phyloP scores from a whole-genome alignment of 1,284 basidiomycete genomes.

The Porodaedalea pini region DNA sequence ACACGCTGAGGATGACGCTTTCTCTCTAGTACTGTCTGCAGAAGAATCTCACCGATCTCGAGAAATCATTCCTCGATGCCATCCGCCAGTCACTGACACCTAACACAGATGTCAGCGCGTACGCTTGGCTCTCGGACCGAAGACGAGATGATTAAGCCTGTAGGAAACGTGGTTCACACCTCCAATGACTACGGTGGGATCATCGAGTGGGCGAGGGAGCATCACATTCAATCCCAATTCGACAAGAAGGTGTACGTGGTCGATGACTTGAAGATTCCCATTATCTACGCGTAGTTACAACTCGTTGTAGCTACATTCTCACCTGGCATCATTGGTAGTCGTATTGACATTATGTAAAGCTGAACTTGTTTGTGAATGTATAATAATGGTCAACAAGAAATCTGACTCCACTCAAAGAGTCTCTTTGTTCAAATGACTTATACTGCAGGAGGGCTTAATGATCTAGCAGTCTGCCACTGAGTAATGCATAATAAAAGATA shows the following conservation, averaged over 20 bases:
- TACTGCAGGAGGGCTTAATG: too few relatives aligned
- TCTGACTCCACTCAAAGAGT: too few relatives aligned
- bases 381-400: too few relatives aligned
- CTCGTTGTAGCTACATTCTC: too few relatives aligned
- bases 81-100: conserved; percentile 30
- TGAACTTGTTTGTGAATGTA: too few relatives aligned
- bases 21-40: conserved; percentile 8
- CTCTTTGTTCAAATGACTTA: too few relatives aligned
- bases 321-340: too few relatives aligned
- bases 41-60: conserved; percentile 21
- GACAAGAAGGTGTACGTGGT: background rate
- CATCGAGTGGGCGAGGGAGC: background rate
- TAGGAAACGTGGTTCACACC: background rate
- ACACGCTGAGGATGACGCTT: conserved; percentile 18
- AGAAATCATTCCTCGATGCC: conserved; percentile 28
- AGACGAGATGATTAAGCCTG: background rate
- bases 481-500: too few relatives aligned
- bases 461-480: too few relatives aligned
- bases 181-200: background rate
- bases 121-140: conserved; percentile 27
- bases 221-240: background rate
- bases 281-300: background rate
- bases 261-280: background rate
- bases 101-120: conserved; percentile 27
- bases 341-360: too few relatives aligned